Base-by-base conservation (phyloP, 2,329 filamentous ascomycete species). In the Pseudohalonectria lignicola region DNA sequence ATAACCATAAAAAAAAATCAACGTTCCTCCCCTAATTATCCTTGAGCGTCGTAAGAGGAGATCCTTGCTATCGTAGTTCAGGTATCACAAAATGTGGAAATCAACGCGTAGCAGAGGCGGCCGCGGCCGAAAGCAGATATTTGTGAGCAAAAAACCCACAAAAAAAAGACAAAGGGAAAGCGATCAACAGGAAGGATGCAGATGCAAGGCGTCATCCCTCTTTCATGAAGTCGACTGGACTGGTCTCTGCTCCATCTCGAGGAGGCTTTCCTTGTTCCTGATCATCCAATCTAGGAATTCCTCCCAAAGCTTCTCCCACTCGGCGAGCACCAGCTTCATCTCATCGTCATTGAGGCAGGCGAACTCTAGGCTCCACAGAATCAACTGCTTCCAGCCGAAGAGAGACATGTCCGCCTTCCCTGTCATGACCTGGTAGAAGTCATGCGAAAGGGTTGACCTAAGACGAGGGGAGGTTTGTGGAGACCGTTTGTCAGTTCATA, bases 401-500 rank as follows among this genome's bases (percentile, higher is more conserved):
- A 87, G 56, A 15, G 67, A 72, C 69, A 86, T 83, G 41, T 74
- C 68, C 11, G 68, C 63, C 32, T 75, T 76, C 34, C 82, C 82
- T 7, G 82, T 69, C 66, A 86, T 76, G 41, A 79, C 69, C 51
- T 87, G 82, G 53, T 86, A 86, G 51, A 86, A 86, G 50, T 87
- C 82, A 46, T 86, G 79, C 1, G 78, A 80, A 31, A 86, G 66
- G 2, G 76, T 76, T 12, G 81, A 84, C 45, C 78, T 83, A 19
- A n/a, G 12, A 6, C 23, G 32, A 15, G 5, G 4, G 10, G 3
- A 4, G 6, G 36, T 16, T 29, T n/a, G 26, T n/a, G n/a, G n/a
- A n/a, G n/a, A n/a, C n/a, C n/a, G n/a, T n/a, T n/a, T n/a, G n/a
- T n/a, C n/a, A n/a, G n/a, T n/a, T n/a, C n/a, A 11, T 26, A 18